Evolutionary conservation across 805 yeast genomes (phyloP), one percentile per base, ranked within the genome.

Genomic region (Yarrowia sp.): DNA sequence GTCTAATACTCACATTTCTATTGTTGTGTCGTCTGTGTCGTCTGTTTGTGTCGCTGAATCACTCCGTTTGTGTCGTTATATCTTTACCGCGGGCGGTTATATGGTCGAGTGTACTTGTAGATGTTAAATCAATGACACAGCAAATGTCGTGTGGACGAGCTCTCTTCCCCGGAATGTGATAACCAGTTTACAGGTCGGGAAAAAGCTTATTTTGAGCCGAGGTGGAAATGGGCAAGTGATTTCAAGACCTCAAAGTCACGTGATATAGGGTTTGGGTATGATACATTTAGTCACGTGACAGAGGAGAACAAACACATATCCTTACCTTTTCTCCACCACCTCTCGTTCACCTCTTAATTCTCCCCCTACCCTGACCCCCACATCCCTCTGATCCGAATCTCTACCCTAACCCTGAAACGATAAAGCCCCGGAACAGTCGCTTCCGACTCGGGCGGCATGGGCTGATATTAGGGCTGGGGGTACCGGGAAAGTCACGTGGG

Each of bases 131-230:
- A 26, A 55, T 26, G 32, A 26, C 32, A 5, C 7, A 26, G 48
- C 48, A 56, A 56, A 56, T 15, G 64, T 56, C 64, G 63, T 56
- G 64, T 61, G 55, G 52, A 40, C 45, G 22, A 19, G 19, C 19
- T 22, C 36, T 53, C 67, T 61, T 61, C 67, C 67, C 67, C 67
- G 67, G 67, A 61, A 61, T 61, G 67, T 61, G 67, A 61, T 61
- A 61, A 56, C 64, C 42, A 49, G 50, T 42, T 56, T 56, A 50
- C 64, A 56, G 64, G 38, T 19, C 3, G 35, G 5, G 16, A 5
- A 32, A 42, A 55, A 56, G 40, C 49, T 42, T 56, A n/a, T 19
- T 40, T 49, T 49, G 64, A 56, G 64, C 49, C 49, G 64, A 56
- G 59, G 59, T 53, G 56, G 55, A 48, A 35, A 32, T 36, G 43